Conservation (phyloP, 2,329 filamentous ascomycete genomes). For the Ophiostoma fasciatum region DNA sequence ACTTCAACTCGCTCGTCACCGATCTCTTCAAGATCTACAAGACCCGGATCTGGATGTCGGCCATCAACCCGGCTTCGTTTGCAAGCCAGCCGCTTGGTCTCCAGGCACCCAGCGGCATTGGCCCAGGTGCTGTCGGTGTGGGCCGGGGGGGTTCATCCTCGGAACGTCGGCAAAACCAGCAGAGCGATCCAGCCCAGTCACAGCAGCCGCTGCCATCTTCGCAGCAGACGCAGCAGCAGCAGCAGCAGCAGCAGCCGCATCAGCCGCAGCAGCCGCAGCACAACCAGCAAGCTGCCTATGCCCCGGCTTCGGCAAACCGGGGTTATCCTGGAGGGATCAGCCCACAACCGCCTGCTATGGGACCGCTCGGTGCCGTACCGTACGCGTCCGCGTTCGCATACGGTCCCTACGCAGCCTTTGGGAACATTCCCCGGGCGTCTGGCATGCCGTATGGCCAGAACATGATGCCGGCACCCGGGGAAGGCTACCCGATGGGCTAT, state of each 20-base stretch:
- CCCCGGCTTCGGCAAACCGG: slow-evolving; percentile 1
- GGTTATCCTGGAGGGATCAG: slow-evolving; percentile 12
- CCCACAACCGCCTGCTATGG: slow-evolving; percentile 4
- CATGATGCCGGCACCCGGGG: slow-evolving; percentile 24
- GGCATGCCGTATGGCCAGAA: slow-evolving; percentile 23
- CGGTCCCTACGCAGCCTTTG: slow-evolving; percentile 29
- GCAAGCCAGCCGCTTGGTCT: slow-evolving; percentile 61
- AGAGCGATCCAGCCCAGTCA: slow-evolving; percentile 18
- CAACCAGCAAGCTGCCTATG: slow-evolving; percentile 5
- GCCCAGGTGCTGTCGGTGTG: slow-evolving; percentile 49
- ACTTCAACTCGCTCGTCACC: slow-evolving; percentile 94
- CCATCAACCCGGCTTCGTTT: slow-evolving; percentile 94
- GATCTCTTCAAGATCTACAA: slow-evolving; percentile 99
- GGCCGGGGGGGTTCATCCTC: slow-evolving; percentile 31
- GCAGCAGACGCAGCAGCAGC: slow-evolving; percentile 8
- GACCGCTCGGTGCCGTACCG: slow-evolving; percentile 10
- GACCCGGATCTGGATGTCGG: slow-evolving; percentile 98
- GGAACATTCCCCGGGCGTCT: slow-evolving; percentile 22
- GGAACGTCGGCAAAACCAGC: slow-evolving; percentile 33
- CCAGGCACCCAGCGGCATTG: slow-evolving; percentile 52
- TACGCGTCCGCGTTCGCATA: slow-evolving; percentile 20
- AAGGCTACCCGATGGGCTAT: slow-evolving; percentile 27
- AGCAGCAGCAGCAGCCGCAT: slow-evolving; percentile 1
- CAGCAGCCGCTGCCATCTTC: slow-evolving; percentile 12
- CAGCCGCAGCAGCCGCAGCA: slow-evolving; percentile 1